These are phyloP conservation scores for Globisporangium barbulae DNA, from an alignment of 352 stramenopile species.

Conservation along the genomic window DNA sequence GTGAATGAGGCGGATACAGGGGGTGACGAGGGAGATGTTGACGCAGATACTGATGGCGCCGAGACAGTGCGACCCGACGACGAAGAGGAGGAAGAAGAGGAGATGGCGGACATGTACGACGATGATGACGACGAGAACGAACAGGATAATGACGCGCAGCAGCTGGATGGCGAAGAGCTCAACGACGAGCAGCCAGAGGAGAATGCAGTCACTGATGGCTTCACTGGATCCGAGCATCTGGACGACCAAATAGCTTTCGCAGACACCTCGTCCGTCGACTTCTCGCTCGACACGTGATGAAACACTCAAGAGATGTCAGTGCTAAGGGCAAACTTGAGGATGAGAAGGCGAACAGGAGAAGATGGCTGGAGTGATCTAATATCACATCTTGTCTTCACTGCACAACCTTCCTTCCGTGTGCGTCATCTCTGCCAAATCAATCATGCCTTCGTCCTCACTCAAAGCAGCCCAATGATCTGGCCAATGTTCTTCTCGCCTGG, in stretches of 20 bases:
- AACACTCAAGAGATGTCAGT: neutral
- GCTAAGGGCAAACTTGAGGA: neutral
- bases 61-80: conserved; percentile 37
- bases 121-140: conserved; percentile 54
- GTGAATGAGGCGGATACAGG: conserved; percentile 9
- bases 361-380: conserved; percentile 7
- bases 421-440: neutral
- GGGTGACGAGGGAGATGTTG: conserved; percentile 18
- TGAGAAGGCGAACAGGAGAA: neutral
- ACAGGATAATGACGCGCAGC: conserved; percentile 6
- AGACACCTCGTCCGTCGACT: conserved; percentile 17
- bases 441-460: conserved; percentile 16
- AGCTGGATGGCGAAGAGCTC: conserved; percentile 6
- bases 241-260: conserved; percentile 4
- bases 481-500: conserved; percentile 64
- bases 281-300: conserved; percentile 22
- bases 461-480: conserved; percentile 73
- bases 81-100: conserved; percentile 36
- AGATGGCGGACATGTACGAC: conserved; percentile 49
- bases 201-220: neutral
- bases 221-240: neutral
- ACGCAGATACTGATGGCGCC: conserved; percentile 32
- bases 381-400: conserved; percentile 23
- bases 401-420: neutral
- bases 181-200: neutral